Evolutionary conservation across 495 filamentous ascomycete species (phyloP).

Genomic region (Lichenothelia convexa): DNA sequence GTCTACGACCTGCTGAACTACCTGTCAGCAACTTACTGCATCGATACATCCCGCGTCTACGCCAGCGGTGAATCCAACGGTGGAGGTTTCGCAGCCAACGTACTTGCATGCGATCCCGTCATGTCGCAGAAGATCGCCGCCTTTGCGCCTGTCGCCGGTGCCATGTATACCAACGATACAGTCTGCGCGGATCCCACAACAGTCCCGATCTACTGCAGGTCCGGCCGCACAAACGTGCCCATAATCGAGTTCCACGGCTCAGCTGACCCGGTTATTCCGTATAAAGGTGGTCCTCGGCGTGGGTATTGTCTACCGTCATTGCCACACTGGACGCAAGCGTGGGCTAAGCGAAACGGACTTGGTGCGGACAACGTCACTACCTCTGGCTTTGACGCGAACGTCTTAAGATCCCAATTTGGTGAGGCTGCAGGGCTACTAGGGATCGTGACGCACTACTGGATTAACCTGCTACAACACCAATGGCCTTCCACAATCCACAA

Average conservation of each 20-base stretch:
- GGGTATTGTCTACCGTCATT: constrained; percentile 1
- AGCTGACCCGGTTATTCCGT: constrained; percentile 4
- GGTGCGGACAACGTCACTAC: not conserved
- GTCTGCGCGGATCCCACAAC: not conserved
- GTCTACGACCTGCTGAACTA: constrained; percentile 27
- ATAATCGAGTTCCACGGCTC: constrained; percentile 9
- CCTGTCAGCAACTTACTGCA: constrained; percentile 25
- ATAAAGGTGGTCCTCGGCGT: constrained; percentile 1
- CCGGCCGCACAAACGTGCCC: constrained; percentile 3
- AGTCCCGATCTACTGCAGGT: too few species aligned
- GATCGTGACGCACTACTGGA: constrained; percentile 7
- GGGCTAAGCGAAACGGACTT: constrained; percentile 1
- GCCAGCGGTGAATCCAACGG: constrained; percentile 43
- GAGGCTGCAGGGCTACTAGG: constrained; percentile 1
- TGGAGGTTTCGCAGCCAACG: constrained; percentile 29
- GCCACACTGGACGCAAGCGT: constrained; percentile 4
- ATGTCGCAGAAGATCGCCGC: constrained; percentile 23
- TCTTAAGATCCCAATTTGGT: not conserved
- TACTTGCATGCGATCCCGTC: constrained; percentile 32
- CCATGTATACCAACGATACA: constrained; percentile 21
- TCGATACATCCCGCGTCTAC: constrained; percentile 34
- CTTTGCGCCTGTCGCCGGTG: constrained; percentile 28
- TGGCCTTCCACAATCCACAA: constrained; percentile 7
- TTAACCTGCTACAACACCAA: constrained; percentile 4
- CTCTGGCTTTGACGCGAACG: not conserved